Evolutionary conservation across 352 stramenopile species (phyloP).

Genomic region (Vaucheria bursata): DNA sequence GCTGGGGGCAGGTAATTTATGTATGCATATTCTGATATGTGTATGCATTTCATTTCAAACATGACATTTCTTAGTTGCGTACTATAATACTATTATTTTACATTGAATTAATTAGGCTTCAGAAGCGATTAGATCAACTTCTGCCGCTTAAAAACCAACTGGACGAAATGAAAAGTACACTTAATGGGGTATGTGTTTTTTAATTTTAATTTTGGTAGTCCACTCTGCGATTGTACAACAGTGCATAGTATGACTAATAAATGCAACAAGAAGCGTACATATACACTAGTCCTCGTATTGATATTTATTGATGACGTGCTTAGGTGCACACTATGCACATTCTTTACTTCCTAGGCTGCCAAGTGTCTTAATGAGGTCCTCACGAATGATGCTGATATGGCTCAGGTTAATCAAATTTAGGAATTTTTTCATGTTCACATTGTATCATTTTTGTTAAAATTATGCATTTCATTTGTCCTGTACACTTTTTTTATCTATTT

Average conservation of each 20-base stretch:
- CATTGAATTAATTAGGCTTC: neutral
- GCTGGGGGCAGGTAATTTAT: conserved; percentile 7
- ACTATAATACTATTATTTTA: neutral
- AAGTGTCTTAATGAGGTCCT: conserved; percentile 46
- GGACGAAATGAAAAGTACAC: conserved; percentile 40
- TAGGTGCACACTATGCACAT: neutral
- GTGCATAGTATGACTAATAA: neutral
- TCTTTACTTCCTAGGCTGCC: conserved; percentile 18
- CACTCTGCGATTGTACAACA: neutral
- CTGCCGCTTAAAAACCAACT: conserved; percentile 46
- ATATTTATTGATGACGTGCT: neutral
- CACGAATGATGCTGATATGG: conserved; percentile 44
- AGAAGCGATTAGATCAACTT: conserved; percentile 29
- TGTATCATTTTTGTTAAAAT: neutral
- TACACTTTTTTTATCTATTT: too few species aligned
- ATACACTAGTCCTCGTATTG: too few species aligned
- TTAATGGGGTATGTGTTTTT: conserved; percentile 13
- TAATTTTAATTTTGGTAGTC: neutral
- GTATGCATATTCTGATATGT: neutral
- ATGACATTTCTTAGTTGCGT: neutral
- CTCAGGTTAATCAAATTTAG: conserved; percentile 3
- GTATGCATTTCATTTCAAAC: neutral
- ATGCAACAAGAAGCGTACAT: too few species aligned
- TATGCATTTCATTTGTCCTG: neutral
- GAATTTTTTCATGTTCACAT: neutral